Conservation (phyloP, 805 yeast genomes). For the Saccharomycopsis malanga region DNA sequence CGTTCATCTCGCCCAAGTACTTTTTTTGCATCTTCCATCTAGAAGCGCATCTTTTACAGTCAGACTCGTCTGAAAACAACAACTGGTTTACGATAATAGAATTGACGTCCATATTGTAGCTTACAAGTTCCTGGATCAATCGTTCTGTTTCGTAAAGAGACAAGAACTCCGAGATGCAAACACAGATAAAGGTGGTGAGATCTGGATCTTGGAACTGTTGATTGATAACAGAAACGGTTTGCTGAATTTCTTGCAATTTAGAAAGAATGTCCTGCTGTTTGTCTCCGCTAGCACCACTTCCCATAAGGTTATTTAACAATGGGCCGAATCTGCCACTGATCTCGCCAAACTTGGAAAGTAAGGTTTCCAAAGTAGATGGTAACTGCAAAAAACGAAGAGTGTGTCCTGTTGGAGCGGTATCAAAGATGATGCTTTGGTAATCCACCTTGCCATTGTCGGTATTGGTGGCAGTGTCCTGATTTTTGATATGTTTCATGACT, state of each 20-base stretch:
- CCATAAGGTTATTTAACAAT: conserved; percentile 70
- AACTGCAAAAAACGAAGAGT: conserved; percentile 90
- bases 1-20: conserved; percentile 91
- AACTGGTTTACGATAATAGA: conserved; percentile 94
- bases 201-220: conserved; percentile 95
- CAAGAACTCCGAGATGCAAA: conserved; percentile 93
- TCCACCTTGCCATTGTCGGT: conserved; percentile 31
- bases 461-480: conserved; percentile 41
- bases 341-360: conserved; percentile 81
- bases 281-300: conserved; percentile 45
- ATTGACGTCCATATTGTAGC: conserved; percentile 93
- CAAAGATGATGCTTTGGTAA: conserved; percentile 89
- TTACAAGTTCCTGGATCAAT: conserved; percentile 91
- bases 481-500: conserved; percentile 92
- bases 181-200: conserved; percentile 91
- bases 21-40: conserved; percentile 95
- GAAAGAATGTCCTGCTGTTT: conserved; percentile 61
- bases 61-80: conserved; percentile 71
- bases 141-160: conserved; percentile 96
- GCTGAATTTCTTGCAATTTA: conserved; percentile 75
- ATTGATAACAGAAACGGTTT: conserved; percentile 78
- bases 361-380: conserved; percentile 85
- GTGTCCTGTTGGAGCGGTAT: conserved; percentile 99
- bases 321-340: conserved; percentile 87
- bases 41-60: conserved; percentile 83